Percentiles rank a stretch among this genome's conserved stretches.
phyloP scores from a whole-genome alignment of 495 filamentous ascomycete species.

The Tuber indicum region DNA sequence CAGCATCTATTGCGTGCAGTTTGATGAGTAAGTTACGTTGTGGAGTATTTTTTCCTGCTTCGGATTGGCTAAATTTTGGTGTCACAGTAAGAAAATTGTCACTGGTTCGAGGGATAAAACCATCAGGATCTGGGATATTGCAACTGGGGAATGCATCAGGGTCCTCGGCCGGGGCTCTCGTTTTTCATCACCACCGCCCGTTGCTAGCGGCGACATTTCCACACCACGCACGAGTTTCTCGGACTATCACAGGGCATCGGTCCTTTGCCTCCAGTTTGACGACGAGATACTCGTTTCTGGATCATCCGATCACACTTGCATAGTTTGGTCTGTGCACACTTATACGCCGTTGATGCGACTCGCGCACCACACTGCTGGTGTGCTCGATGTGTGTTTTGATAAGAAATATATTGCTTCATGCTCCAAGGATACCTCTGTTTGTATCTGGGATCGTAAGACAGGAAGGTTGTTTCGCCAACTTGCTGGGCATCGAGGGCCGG shows the following conservation, averaged over 20 bases:
- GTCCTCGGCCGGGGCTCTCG: conserved; percentile 52
- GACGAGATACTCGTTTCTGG: conserved; percentile 87
- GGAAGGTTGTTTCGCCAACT: conserved; percentile 66
- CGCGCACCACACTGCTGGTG: conserved; percentile 68
- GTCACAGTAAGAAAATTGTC: conserved; percentile 77
- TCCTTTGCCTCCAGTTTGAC: conserved; percentile 92
- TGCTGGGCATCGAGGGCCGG: conserved; percentile 76
- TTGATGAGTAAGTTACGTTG: conserved; percentile 69
- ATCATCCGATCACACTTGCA: conserved; percentile 84
- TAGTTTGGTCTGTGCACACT: conserved; percentile 76
- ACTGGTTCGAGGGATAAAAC: conserved; percentile 93
- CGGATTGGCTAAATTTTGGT: conserved; percentile 5
- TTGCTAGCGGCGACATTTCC: conserved; percentile 34
- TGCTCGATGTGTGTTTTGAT: conserved; percentile 89
- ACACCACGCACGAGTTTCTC: conserved; percentile 25
- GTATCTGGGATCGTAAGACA: conserved; percentile 82
- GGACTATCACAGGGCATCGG: conserved; percentile 72
- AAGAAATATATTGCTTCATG: conserved; percentile 88
- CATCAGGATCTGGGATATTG: conserved; percentile 90
- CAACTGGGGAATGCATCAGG: conserved; percentile 70
- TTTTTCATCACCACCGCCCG: conserved; percentile 36
- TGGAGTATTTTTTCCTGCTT: neutral
- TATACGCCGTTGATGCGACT: conserved; percentile 76
- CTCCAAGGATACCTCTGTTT: conserved; percentile 87
- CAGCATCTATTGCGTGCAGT: conserved; percentile 95